Conservation (phyloP, 148 eudicot genomes). For the Rhododendron mucronatum region DNA sequence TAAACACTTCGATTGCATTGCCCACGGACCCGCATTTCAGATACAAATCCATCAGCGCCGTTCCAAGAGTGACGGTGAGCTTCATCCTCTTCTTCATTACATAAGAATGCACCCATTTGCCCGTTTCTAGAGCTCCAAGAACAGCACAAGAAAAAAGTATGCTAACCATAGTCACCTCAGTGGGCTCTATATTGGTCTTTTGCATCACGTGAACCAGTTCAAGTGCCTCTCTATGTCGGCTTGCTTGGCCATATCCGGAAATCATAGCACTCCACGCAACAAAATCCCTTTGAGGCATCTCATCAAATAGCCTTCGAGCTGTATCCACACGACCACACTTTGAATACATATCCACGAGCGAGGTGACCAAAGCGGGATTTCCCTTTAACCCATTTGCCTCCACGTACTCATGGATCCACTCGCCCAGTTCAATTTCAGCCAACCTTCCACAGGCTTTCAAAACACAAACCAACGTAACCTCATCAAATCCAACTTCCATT, state of each 20-base stretch:
- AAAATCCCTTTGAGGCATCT: constrained; percentile 27
- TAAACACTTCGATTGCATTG: constrained; percentile 32
- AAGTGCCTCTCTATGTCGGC: constrained; percentile 31
- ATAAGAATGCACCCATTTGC: constrained; percentile 41
- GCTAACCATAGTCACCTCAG: constrained; percentile 43
- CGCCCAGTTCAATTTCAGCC: constrained; percentile 29
- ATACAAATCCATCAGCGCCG: constrained; percentile 33
- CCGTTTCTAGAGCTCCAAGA: constrained; percentile 38
- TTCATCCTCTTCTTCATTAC: constrained; percentile 26
- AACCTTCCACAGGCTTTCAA: constrained; percentile 35
- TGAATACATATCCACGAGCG: constrained; percentile 37
- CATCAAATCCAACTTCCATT: constrained; percentile 21
- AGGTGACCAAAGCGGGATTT: constrained; percentile 27
- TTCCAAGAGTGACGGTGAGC: constrained; percentile 31
- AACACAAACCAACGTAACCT: constrained; percentile 32
- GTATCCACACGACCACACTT: constrained; percentile 33
- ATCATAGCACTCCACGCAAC: constrained; percentile 50
- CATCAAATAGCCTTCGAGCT: constrained; percentile 28
- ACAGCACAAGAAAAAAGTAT: constrained; percentile 33
- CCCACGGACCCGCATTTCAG: constrained; percentile 35
- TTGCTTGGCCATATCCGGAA: constrained; percentile 31
- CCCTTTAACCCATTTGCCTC: constrained; percentile 27
- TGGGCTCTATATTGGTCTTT: constrained; percentile 27
- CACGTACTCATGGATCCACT: constrained; percentile 29
- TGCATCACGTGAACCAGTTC: constrained; percentile 35